phyloP scores from a whole-genome alignment of 495 filamentous ascomycete species.

The Chaetomium fimeti region DNA sequence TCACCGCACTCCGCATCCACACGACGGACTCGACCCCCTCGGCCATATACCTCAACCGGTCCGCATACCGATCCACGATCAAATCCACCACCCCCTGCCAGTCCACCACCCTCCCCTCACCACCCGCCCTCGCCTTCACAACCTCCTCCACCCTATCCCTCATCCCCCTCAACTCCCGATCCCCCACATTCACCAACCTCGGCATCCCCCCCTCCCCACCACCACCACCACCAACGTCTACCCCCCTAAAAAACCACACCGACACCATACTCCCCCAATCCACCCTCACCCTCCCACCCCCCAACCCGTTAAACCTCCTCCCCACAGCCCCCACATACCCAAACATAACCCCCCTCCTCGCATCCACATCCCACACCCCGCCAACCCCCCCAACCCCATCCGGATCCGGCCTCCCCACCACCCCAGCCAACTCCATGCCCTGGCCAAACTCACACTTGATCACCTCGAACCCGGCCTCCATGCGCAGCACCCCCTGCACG shows the following conservation, averaged over 20 bases:
- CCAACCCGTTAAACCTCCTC: slow-evolving; percentile 60
- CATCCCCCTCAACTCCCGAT: slow-evolving; percentile 42
- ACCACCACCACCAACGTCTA: slow-evolving; percentile 20
- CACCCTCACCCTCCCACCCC: slow-evolving; percentile 50
- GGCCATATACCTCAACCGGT: slow-evolving; percentile 51
- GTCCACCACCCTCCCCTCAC: slow-evolving; percentile 36
- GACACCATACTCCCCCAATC: slow-evolving; percentile 64
- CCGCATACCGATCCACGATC: slow-evolving; percentile 58
- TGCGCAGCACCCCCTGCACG: slow-evolving; percentile 61
- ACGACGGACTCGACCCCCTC: slow-evolving; percentile 36
- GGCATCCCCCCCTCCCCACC: slow-evolving; percentile 21
- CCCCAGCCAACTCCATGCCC: slow-evolving; percentile 28
- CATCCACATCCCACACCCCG: not conserved
- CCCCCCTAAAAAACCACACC: slow-evolving; percentile 51
- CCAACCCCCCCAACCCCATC: too few species aligned
- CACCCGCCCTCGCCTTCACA: slow-evolving; percentile 31
- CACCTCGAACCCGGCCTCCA: slow-evolving; percentile 69
- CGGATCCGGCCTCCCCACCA: slow-evolving; percentile 19
- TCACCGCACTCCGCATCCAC: slow-evolving; percentile 46
- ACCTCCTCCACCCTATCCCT: slow-evolving; percentile 44
- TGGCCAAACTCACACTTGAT: slow-evolving; percentile 61
- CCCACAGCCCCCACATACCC: slow-evolving; percentile 47
- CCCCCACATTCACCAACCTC: slow-evolving; percentile 43
- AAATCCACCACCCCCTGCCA: slow-evolving; percentile 64
- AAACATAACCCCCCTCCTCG: slow-evolving; percentile 19